These are phyloP conservation scores for Agrocybe chaxingu DNA, from an alignment of 768 basidiomycete genomes.

Conservation along the genomic window DNA sequence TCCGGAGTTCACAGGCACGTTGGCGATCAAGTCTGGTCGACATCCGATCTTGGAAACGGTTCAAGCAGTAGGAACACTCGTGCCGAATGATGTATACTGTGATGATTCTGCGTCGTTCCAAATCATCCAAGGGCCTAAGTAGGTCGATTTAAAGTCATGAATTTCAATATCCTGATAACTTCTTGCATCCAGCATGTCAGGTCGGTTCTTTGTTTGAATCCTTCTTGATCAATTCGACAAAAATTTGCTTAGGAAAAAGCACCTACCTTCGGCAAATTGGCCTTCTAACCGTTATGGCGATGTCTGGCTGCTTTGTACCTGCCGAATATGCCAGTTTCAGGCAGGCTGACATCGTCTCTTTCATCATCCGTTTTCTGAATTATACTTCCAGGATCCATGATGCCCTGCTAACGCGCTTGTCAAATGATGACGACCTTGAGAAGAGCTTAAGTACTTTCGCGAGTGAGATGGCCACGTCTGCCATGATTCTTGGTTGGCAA, in stretches of 20 bases:
- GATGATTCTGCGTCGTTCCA: conserved; percentile 85
- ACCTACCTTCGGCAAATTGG: conserved; percentile 90
- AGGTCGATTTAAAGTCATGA: conserved; percentile 19
- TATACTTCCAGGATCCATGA: conserved; percentile 65
- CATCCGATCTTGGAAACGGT: conserved; percentile 85
- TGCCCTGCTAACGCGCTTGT: conserved; percentile 79
- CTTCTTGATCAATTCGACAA: not conserved
- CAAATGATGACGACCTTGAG: conserved; percentile 93
- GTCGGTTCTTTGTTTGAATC: conserved; percentile 15
- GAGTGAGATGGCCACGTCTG: conserved; percentile 88
- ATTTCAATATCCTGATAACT: not conserved
- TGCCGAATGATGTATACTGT: conserved; percentile 91
- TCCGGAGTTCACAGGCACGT: conserved; percentile 87
- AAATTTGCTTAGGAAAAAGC: conserved; percentile 65
- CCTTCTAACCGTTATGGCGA: conserved; percentile 79
- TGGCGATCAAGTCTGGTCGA: conserved; percentile 85
- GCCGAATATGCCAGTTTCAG: conserved; percentile 91
- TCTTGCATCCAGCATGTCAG: conserved; percentile 38
- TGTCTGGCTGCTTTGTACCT: conserved; percentile 90
- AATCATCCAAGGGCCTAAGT: conserved; percentile 91
- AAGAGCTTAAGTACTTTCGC: conserved; percentile 92
- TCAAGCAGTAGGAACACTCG: conserved; percentile 62
- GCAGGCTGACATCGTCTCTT: conserved; percentile 25
- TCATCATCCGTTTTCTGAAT: not conserved
- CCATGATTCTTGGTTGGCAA: conserved; percentile 78